A percentile compares a stretch with the other conserved stretches of the same genome.
Evolutionary conservation across 805 yeast species (phyloP).

Genomic region (Yarrowia porcina): DNA sequence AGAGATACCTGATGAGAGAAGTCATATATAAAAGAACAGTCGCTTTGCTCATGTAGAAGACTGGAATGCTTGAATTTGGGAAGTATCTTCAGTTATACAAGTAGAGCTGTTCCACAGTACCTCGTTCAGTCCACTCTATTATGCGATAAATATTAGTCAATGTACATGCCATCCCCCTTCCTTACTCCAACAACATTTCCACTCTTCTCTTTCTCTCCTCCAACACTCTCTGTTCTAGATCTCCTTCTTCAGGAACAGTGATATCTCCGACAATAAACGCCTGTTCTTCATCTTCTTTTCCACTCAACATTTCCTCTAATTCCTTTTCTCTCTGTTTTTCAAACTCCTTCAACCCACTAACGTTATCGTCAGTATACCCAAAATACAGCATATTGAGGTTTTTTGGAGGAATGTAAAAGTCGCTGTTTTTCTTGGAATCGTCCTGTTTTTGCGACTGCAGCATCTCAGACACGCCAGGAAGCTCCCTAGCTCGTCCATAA

Average conservation of each 20-base stretch:
- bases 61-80: too few species aligned
- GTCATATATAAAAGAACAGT: too few species aligned
- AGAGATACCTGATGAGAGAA: too few species aligned
- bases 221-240: not conserved
- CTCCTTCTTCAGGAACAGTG: not conserved
- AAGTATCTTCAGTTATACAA: too few species aligned
- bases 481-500: slow-evolving; percentile 78
- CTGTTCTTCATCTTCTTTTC: not conserved
- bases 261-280: slow-evolving; percentile 4
- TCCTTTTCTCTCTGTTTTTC: slow-evolving; percentile 6
- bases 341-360: slow-evolving; percentile 1
- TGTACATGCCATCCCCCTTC: not conserved
- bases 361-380: slow-evolving; percentile 35
- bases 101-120: too few species aligned
- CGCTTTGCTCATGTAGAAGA: too few species aligned
- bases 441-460: slow-evolving; percentile 40
- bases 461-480: slow-evolving; percentile 64
- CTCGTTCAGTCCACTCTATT: too few species aligned
- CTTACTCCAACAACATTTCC: not conserved
- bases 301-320: not conserved
- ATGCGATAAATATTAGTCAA: not conserved
- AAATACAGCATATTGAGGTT: slow-evolving; percentile 35
- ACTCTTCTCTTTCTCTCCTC: not conserved
- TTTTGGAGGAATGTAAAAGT: slow-evolving; percentile 24
- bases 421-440: slow-evolving; percentile 27